Base-by-base conservation (phyloP, 495 filamentous ascomycete genomes). In the Friedmanniomyces simplex region DNA sequence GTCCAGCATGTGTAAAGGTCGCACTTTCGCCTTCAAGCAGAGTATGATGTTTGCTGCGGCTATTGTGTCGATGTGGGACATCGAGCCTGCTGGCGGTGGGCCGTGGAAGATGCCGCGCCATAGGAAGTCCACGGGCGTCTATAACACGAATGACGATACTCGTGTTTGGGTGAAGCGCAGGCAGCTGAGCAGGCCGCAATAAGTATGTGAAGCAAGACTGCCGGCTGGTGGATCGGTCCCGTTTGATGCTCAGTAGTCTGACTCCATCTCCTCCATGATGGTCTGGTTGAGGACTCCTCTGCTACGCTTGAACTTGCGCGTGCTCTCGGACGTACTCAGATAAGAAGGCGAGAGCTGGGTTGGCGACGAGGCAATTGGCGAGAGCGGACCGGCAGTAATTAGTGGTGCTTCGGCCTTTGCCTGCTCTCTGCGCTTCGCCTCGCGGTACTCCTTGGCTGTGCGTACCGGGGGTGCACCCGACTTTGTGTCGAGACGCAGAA, bases 61-160 rank as follows among this genome's bases (percentile, higher is more conserved):
- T 14, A 61, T 74, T 3, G 47, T 75, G 7, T 61, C 62, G 18
- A 64, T 71, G 21, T 75, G 72, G 70, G 71, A 74, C 18, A 67
- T 75, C 41, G 64, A 70, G 56, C 68, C 69, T 16, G 65, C 61
- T 36, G 60, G 49, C 12, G 57, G 57, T 13, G 54, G 45, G 10
- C 57, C 58, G 13, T 72, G 67, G 68, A 57, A 63, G 34, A 64
- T 73, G 24, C 70, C 71, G 7, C 36, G 52, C 18, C 59, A 67
- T 62, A 28, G 48, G 32, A 67, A 57, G 54, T 64, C 63, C 2
- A 61, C 58, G 34, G 70, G 58, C 13, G 59, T 69, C 14, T 68
- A 63, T 46, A 54, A 60, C 36, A 67, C 64, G 11, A 63, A 52
- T 39, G 61, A 65, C 20, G 63, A 66, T 25, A 57, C 66, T 8